Base-by-base conservation (phyloP, 805 yeast species). In the Candida peoriensis region DNA sequence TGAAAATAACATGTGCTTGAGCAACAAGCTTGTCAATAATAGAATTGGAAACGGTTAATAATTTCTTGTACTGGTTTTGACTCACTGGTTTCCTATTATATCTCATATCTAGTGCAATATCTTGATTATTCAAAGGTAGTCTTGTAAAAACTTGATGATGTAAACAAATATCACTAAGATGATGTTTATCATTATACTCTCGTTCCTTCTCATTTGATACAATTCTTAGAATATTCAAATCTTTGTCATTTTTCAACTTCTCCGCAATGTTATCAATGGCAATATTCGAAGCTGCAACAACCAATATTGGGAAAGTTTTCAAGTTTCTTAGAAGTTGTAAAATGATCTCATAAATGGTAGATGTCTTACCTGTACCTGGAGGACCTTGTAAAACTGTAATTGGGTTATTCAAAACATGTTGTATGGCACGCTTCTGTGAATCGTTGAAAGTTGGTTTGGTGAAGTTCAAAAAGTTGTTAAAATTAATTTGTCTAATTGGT, bases 341-440 rank as follows among this genome's bases (percentile, higher is more conserved):
- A 34, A 75, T 60, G 15, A 80, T 63, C 47, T 81, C 89, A 32
- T 79, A 76, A 19, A 82, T 60, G 0, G 88, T 81, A 30, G 79
- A 75, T 0, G 90, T 82, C 53, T 81, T 81, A 36, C 90, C 90
- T 0, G 90, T 82, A 11, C 89, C 90, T 3, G 89, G 89, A 1
- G 90, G 90, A 3, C 89, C 90, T 55, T 81, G 89, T 14, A 82
- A 64, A 13, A 81, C 46, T 3, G 78, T 76, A 26, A 67, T 70
- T 70, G 54, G 45, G 27, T 49, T 49, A 32, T 49, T 49, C 33
- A 49, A 30, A 14, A 49, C 54, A 20, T 49, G 54, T 24, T 49
- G 52, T 21, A 50, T 42, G 3, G 80, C 79, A 21, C 64, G 63
- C 42, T 73, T 73, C 41, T 77, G 84, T 0, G 83, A 77, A 6